phyloP scores from a whole-genome alignment of 129 eudicot species.

The Flaveria brownii region DNA sequence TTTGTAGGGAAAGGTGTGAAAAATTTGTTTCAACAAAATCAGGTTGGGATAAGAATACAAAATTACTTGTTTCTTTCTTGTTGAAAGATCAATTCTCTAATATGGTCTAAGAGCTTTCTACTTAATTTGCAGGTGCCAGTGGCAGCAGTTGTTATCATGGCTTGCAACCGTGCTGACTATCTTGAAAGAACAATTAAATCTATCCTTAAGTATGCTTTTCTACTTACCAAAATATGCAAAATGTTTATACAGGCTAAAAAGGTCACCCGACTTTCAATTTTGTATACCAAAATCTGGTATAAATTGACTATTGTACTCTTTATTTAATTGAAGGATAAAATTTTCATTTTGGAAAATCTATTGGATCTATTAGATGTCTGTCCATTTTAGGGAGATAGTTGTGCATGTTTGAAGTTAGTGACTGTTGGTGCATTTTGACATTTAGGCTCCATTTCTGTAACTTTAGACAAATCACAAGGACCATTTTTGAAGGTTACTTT shows the following conservation, averaged over 20 bases:
- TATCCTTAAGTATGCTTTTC: constrained; percentile 64
- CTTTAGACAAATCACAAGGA: neutral
- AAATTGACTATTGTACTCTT: neutral
- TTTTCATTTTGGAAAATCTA: neutral
- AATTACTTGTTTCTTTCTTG: neutral
- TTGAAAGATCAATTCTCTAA: neutral
- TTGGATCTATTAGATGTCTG: neutral
- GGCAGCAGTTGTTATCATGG: constrained; percentile 97
- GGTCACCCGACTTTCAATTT: constrained; percentile 1
- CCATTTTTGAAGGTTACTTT: neutral
- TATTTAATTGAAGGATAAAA: neutral
- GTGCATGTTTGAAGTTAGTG: neutral
- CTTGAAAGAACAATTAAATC: constrained; percentile 88
- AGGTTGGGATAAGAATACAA: constrained; percentile 42
- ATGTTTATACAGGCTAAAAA: neutral
- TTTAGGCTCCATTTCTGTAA: neutral
- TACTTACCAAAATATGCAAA: constrained; percentile 12
- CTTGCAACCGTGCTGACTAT: constrained; percentile 98
- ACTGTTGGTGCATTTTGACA: neutral
- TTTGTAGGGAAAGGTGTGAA: constrained; percentile 62
- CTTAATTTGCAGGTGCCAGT: constrained; percentile 62
- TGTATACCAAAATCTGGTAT: constrained; percentile 1
- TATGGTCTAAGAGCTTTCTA: neutral
- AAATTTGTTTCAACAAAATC: constrained; percentile 49
- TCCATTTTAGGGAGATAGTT: neutral